A percentile compares a stretch with the other conserved stretches of the same genome.
Evolutionary conservation across 352 stramenopile genomes (phyloP).

Genomic region (Phytophthora citrophthora): DNA sequence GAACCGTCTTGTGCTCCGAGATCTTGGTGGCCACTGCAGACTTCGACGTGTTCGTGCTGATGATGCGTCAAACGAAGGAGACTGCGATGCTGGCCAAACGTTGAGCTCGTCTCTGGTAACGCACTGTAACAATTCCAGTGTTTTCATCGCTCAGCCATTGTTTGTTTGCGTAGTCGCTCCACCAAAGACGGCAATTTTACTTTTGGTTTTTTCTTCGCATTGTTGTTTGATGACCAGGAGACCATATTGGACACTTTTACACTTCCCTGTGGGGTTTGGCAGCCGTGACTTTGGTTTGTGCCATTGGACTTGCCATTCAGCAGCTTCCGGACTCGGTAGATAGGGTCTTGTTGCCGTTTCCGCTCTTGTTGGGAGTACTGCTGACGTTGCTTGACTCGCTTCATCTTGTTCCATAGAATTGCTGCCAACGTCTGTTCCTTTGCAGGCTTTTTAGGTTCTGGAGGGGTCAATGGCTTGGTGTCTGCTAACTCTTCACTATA

Average conservation of each 20-base stretch:
- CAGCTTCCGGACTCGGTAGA: conserved; percentile 65
- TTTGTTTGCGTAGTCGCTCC: conserved; percentile 72
- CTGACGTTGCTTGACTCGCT: conserved; percentile 53
- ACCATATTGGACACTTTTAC: conserved; percentile 31
- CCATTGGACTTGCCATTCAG: conserved; percentile 35
- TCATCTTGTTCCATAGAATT: conserved; percentile 75
- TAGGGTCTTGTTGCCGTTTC: conserved; percentile 49
- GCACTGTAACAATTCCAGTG: too few species aligned
- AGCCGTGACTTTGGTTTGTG: conserved; percentile 9
- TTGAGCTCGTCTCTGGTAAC: conserved; percentile 1
- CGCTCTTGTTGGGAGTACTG: conserved; percentile 44
- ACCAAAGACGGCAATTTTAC: conserved; percentile 78
- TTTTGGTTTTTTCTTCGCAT: conserved; percentile 66
- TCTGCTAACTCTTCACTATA: background rate
- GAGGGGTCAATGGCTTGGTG: background rate
- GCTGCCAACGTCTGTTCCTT: conserved; percentile 47
- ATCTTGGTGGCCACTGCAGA: conserved; percentile 81
- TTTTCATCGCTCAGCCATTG: conserved; percentile 49
- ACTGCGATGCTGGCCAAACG: conserved; percentile 60
- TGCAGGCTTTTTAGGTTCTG: background rate
- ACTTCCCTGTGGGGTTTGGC: conserved; percentile 7
- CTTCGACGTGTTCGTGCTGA: conserved; percentile 84
- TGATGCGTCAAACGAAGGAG: conserved; percentile 87
- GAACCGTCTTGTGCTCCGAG: conserved; percentile 71
- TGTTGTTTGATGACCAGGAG: conserved; percentile 48